phyloP scores from a whole-genome alignment of 306 rosid genomes.

The Cyclanthera cordifolia region DNA sequence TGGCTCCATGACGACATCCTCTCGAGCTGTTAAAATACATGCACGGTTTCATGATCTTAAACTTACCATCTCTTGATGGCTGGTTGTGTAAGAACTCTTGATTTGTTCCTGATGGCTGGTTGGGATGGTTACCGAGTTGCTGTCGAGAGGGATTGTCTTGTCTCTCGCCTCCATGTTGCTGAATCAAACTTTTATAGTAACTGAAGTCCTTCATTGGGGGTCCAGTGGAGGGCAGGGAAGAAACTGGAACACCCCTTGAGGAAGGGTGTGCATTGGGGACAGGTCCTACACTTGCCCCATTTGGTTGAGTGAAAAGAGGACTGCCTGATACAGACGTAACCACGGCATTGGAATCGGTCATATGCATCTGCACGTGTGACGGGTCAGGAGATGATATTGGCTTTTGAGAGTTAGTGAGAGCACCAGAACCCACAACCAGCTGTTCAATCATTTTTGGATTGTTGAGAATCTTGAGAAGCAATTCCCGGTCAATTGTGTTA shows the following conservation, averaged over 20 bases:
- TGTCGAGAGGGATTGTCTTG: constrained; percentile 41
- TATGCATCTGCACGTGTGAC: constrained; percentile 20
- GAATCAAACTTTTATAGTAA: constrained; percentile 87
- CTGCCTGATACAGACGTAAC: constrained; percentile 22
- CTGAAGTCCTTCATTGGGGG: constrained; percentile 49
- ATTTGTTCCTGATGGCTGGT: constrained; percentile 26
- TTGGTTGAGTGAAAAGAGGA: constrained; percentile 30
- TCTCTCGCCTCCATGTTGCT: constrained; percentile 83
- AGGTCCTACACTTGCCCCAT: constrained; percentile 6
- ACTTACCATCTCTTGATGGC: constrained; percentile 46
- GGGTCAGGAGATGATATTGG: constrained; percentile 33
- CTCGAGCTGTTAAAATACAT: constrained; percentile 72
- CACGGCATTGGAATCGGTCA: constrained; percentile 22
- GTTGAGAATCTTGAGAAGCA: constrained; percentile 57
- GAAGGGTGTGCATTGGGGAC: background rate
- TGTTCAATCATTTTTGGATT: constrained; percentile 71
- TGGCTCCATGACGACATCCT: constrained; percentile 84
- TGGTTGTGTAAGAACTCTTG: constrained; percentile 21
- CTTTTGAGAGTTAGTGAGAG: constrained; percentile 22
- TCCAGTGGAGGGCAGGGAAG: constrained; percentile 22
- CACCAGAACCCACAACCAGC: constrained; percentile 51
- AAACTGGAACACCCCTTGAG: constrained; percentile 12
- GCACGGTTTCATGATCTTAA: constrained; percentile 87
- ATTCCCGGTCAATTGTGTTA: constrained; percentile 50
- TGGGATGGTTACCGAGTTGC: constrained; percentile 28